These are phyloP conservation scores for Malus sieversii DNA, from an alignment of 306 rosid species.

Conservation along the genomic window DNA sequence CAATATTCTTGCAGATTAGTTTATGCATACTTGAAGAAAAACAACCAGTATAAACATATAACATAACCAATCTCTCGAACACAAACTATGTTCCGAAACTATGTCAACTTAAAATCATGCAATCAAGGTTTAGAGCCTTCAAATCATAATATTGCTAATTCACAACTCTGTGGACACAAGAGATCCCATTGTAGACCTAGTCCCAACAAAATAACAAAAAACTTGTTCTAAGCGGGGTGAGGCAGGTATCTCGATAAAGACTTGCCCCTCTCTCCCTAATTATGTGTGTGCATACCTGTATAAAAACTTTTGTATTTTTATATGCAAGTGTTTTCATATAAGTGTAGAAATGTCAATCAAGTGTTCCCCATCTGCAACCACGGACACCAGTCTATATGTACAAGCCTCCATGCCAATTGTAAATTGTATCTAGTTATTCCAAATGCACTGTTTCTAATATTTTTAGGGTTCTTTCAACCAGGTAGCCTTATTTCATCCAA, in stretches of 20 bases:
- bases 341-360: background rate
- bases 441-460: background rate
- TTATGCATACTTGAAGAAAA: background rate
- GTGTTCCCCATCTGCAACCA: background rate
- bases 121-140: background rate
- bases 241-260: background rate
- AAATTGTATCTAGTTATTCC: background rate
- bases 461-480: background rate
- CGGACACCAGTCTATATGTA: background rate
- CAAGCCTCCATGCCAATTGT: background rate
- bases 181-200: background rate
- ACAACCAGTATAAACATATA: background rate
- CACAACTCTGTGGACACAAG: background rate
- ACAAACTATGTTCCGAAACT: background rate
- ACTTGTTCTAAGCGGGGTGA: background rate
- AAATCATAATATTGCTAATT: background rate
- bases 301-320: background rate
- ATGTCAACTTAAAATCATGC: background rate
- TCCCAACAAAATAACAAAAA: background rate
- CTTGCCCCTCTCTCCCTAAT: background rate
- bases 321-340: background rate
- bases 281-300: background rate
- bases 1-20: slow-evolving; percentile 1
- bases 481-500: background rate
- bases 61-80: background rate